Evolutionary conservation across 1,284 basidiomycete species (phyloP), one percentile per base, ranked within the genome.

Genomic region (Papiliotrema flavescens): DNA sequence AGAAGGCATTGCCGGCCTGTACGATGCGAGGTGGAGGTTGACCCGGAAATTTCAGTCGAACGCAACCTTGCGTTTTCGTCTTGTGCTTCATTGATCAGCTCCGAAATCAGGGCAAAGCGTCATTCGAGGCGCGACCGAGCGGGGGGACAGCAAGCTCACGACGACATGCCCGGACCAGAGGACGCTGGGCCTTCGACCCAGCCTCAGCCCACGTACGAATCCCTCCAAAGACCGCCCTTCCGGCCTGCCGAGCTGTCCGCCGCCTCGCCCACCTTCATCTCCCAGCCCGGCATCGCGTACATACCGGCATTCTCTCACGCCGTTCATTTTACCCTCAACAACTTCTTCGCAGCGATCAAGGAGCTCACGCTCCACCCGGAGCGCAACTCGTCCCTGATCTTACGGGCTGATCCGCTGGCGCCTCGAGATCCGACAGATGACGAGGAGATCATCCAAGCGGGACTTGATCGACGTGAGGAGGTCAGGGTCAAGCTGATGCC

Each of bases 301-400:
- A 47, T 45, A 6, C 15, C 15, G 8, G 15, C 34, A 22, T 28
- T 36, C 34, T 45, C 51, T n/a, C 51, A 52, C 22, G n/a, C 26
- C 22, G 51, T 52, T 24, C 65, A 73, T 54, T 74, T 73, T 53
- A 54, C 60, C 14, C 59, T 66, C 17, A 49, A 61, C 36, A 49
- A 61, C 35, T 75, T 73, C 55, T 55, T 73, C 26, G 48, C 65
- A 1, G 65, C 66, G 0, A 56, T 71, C 34, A 66, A 67, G 48
- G 61, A 67, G 22, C 63, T 71, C 7, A 53, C 62, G 11, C 56
- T 71, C 2, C 74, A 76, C 55, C 74, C 76, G 1, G 76, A 78
- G 54, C 67, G 71, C 9, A 73, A 76, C 56, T 73, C 73, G 14
- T 57, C 61, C 23, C 57, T 73, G 24, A 76, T 76, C 47, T 61